Evolutionary conservation across 495 filamentous ascomycete genomes (phyloP).

Genomic region (Tuber borchii): DNA sequence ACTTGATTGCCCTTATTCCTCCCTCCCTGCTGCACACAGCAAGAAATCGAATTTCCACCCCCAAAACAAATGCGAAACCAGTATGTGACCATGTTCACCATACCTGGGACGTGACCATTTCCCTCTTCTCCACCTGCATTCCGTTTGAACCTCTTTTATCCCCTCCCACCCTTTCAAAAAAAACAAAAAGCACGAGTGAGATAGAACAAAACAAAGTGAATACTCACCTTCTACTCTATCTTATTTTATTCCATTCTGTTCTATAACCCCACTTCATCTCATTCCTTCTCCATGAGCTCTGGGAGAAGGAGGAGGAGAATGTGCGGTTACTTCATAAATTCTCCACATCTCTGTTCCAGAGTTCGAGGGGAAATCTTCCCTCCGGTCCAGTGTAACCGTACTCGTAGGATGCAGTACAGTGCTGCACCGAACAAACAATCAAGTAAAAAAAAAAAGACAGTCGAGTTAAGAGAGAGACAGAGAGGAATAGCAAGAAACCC

Average conservation of each 20-base stretch:
- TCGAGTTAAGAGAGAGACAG: background rate
- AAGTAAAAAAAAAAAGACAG: background rate
- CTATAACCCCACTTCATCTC: background rate
- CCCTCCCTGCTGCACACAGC: background rate
- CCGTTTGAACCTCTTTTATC: background rate
- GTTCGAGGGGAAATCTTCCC: background rate
- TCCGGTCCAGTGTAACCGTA: background rate
- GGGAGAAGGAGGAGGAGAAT: background rate
- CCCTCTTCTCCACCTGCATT: background rate
- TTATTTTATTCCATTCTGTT: background rate
- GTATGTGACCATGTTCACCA: background rate
- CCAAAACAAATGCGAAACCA: background rate
- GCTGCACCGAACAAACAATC: background rate
- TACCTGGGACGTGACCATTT: background rate
- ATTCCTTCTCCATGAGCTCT: background rate
- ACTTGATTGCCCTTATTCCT: background rate
- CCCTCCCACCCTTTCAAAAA: background rate
- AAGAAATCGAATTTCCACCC: background rate
- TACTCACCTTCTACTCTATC: background rate
- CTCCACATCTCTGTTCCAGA: background rate
- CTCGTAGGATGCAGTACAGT: background rate
- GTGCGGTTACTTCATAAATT: background rate
- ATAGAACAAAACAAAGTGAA: background rate
- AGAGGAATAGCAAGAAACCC: background rate
- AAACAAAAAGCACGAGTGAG: background rate